Evolutionary conservation across 257 asterid genomes (phyloP).

Genomic region (Rauvolfia tetraphylla): DNA sequence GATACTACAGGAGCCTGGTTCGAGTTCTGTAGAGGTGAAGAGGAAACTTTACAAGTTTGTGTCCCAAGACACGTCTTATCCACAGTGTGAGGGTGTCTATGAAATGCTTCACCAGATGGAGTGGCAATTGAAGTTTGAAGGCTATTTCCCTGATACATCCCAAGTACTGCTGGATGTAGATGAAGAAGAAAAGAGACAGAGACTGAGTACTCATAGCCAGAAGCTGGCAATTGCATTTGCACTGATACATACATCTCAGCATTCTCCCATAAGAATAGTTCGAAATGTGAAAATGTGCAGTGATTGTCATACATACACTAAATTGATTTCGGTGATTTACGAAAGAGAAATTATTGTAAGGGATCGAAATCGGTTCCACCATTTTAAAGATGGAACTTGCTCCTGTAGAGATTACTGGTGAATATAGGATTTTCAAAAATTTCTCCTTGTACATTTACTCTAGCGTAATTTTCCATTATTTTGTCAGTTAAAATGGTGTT

Average conservation of each 20-base stretch:
- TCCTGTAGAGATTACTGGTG: constrained; percentile 84
- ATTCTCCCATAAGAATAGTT: constrained; percentile 51
- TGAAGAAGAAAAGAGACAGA: constrained; percentile 74
- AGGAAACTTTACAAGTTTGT: constrained; percentile 52
- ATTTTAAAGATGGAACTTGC: constrained; percentile 72
- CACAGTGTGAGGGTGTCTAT: constrained; percentile 36
- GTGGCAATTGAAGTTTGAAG: constrained; percentile 86
- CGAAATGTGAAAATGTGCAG: constrained; percentile 86
- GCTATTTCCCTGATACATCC: constrained; percentile 63
- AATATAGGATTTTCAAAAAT: constrained; percentile 24
- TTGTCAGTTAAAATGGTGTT: not conserved
- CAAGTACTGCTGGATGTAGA: constrained; percentile 51
- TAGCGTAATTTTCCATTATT: not conserved
- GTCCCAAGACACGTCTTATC: constrained; percentile 50
- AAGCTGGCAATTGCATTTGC: constrained; percentile 82
- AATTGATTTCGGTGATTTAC: constrained; percentile 59
- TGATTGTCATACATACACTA: constrained; percentile 76
- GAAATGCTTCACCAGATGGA: constrained; percentile 90
- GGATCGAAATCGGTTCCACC: constrained; percentile 74
- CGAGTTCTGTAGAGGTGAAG: constrained; percentile 53
- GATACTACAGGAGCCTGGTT: constrained; percentile 45
- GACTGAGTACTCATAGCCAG: constrained; percentile 63
- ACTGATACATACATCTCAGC: constrained; percentile 38
- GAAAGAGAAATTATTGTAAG: constrained; percentile 58
- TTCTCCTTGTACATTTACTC: not conserved